phyloP scores from a whole-genome alignment of 306 rosid genomes.

The Acmispon strigosus region DNA sequence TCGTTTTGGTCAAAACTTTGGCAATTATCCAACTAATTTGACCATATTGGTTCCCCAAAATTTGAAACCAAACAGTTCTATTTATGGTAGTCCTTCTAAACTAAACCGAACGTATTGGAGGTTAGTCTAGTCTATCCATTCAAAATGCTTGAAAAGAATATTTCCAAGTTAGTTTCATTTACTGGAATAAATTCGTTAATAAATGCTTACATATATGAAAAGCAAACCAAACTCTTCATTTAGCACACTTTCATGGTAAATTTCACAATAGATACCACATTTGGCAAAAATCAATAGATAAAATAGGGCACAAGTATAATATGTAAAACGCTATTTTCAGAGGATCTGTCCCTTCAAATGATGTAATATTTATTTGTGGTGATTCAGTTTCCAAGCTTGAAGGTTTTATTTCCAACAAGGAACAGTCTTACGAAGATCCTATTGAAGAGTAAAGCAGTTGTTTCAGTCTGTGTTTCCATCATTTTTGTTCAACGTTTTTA shows the following conservation, averaged over 20 bases:
- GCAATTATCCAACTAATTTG: not conserved
- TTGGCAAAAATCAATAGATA: not conserved
- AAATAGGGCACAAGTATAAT: not conserved
- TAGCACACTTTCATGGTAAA: not conserved
- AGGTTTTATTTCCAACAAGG: conserved; percentile 98
- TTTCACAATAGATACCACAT: not conserved
- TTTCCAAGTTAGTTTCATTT: not conserved
- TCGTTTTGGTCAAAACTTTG: not conserved
- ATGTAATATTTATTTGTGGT: conserved; percentile 25
- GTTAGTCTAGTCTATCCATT: not conserved
- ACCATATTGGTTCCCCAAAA: too few relatives aligned
- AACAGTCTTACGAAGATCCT: conserved; percentile 97
- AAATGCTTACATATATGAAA: not conserved
- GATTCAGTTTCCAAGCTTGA: conserved; percentile 90
- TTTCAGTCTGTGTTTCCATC: conserved; percentile 20
- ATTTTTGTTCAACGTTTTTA: conserved; percentile 10
- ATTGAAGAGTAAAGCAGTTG: conserved; percentile 84
- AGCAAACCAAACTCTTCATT: not conserved
- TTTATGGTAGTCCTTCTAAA: not conserved
- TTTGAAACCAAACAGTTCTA: not conserved
- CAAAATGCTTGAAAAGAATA: not conserved
- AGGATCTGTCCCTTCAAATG: not conserved
- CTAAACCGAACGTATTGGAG: not conserved
- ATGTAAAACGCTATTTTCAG: too few relatives aligned
- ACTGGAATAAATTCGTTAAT: not conserved